Conservation (phyloP, 768 basidiomycete genomes). For the Galerina sulciceps region DNA sequence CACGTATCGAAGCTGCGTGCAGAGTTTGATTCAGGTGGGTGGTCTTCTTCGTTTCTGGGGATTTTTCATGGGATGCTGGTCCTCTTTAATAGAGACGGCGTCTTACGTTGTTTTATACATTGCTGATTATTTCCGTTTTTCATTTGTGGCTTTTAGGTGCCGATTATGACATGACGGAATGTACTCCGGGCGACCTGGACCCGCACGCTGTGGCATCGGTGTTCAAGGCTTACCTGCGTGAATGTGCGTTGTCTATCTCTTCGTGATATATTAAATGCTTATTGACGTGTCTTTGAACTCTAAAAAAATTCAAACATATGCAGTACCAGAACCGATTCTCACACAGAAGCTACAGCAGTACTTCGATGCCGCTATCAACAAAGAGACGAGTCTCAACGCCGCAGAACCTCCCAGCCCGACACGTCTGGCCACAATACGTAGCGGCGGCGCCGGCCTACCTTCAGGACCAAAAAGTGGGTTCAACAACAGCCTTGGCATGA, state of each 20-base stretch:
- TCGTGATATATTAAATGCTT: background rate
- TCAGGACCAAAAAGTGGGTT: conserved; percentile 39
- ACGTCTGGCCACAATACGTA: background rate
- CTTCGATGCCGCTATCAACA: conserved; percentile 78
- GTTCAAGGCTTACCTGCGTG: conserved; percentile 91
- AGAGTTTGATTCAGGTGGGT: conserved; percentile 81
- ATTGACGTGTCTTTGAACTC: background rate
- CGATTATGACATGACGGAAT: conserved; percentile 82
- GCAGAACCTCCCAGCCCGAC: background rate
- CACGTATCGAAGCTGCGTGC: conserved; percentile 76
- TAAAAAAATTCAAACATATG: conserved; percentile 2
- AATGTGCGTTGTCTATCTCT: conserved; percentile 63
- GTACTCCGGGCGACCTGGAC: conserved; percentile 85
- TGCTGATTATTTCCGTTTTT: background rate
- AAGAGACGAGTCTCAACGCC: conserved; percentile 48
- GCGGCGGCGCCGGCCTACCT: conserved; percentile 35
- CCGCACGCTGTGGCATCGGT: conserved; percentile 93
- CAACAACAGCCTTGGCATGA: conserved; percentile 20
- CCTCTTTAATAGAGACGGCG: background rate
- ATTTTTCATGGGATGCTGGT: background rate
- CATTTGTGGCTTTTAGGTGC: conserved; percentile 55
- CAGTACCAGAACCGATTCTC: conserved; percentile 88
- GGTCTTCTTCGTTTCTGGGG: conserved; percentile 5
- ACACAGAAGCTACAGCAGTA: conserved; percentile 71
- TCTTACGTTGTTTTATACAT: background rate